Base-by-base conservation (phyloP, 2,329 filamentous ascomycete genomes). In the Canariomyces notabilis region DNA sequence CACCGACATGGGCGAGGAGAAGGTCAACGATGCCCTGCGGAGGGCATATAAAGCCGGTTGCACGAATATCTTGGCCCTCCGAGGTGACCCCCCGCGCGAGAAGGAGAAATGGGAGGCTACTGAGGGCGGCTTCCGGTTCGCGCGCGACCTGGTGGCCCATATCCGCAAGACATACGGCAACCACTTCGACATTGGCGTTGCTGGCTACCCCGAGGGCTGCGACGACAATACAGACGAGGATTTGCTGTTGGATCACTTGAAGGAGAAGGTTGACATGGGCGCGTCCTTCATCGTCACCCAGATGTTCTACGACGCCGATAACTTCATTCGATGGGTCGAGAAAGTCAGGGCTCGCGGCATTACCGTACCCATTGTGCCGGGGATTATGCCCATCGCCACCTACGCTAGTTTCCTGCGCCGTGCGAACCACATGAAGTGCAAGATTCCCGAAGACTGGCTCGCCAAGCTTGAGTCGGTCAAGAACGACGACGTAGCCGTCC, bases 221-320 rank as follows among this genome's bases (percentile, higher is more conserved):
- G 93, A 98, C 59, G 93, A 97, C 66, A 89, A 95, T 64, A 82
- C 87, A 59, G 83, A 95, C 60, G 84, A 89, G 43, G 89, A 95
- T 37, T 69, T 80, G 50, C 76, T 98, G 60, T 80, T 98, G 53
- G 84, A 93, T 54, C 93, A 97, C 65, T 70, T 98, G 61, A 97
- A 97, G 72, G 87, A 97, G 67, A 98, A 98, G 73, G 84, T 97
- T 26, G 93, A 98, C 64, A 87, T 88, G 49, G 93, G 93, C 42
- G 90, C 85, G 52, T 85, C 86, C 6, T 98, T 97, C 64, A 87
- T 98, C 54, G 87, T 98, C 44, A 97, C 93, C 0, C 93, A 98
- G 71, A 98, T 98, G 93, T 97, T 97, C 70, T 98, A 98, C 73
- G 91, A 98, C 61, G 90, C 82, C 40, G 91, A 98, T 61, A 91